Evolutionary conservation across 2,329 filamentous ascomycete species (phyloP).

Genomic region (Sporothrix dimorphospora): DNA sequence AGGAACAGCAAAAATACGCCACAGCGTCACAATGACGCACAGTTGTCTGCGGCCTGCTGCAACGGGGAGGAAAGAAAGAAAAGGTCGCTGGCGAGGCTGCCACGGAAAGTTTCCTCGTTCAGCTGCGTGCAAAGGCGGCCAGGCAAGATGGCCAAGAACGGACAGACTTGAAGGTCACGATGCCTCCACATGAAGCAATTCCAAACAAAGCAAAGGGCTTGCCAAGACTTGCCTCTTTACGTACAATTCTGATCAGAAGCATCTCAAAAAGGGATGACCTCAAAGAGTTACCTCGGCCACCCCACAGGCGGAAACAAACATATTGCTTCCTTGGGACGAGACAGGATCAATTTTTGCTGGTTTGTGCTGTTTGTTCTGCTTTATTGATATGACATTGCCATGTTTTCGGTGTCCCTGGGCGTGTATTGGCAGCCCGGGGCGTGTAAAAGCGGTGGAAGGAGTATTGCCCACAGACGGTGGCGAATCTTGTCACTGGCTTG

Average conservation of each 20-base stretch:
- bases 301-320: not conserved
- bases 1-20: slow-evolving; percentile 5
- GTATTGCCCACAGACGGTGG: too few relatives aligned
- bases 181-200: not conserved
- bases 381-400: not conserved
- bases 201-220: not conserved
- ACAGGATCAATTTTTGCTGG: not conserved
- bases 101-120: not conserved
- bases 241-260: not conserved
- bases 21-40: slow-evolving; percentile 6
- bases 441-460: too few relatives aligned
- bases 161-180: not conserved
- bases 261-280: not conserved
- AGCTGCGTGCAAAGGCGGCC: slow-evolving; percentile 10
- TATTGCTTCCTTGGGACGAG: slow-evolving; percentile 5
- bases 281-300: not conserved
- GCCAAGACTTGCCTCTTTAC: slow-evolving; percentile 16
- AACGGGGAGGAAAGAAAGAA: not conserved
- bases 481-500: slow-evolving; percentile 11
- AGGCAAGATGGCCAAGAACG: not conserved
- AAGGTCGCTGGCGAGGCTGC: slow-evolving; percentile 1
- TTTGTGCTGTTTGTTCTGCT: not conserved
- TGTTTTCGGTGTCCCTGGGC: slow-evolving; percentile 9
- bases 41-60: not conserved
- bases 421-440: not conserved